phyloP scores from a whole-genome alignment of 192 early-diverging fungal genomes.

The Rhizoclosmatium globosum region DNA sequence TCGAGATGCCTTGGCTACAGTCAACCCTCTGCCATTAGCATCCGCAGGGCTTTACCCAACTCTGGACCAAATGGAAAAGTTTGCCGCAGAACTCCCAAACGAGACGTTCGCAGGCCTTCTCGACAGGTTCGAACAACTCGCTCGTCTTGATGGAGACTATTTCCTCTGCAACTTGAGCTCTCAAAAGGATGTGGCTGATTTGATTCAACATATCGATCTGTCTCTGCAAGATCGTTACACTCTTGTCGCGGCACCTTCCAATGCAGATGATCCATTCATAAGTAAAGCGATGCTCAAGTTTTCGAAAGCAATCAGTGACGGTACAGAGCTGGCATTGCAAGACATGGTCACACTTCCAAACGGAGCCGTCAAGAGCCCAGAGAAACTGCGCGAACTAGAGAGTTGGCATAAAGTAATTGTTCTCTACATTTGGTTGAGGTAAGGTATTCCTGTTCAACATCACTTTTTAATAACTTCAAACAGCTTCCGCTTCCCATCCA shows the following conservation, averaged over 20 bases:
- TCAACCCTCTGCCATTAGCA: slow-evolving; percentile 35
- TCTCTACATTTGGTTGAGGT: slow-evolving; percentile 87
- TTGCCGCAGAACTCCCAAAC: slow-evolving; percentile 73
- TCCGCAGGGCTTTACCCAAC: slow-evolving; percentile 79
- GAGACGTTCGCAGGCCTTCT: slow-evolving; percentile 69
- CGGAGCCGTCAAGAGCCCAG: slow-evolving; percentile 34
- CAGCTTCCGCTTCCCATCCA: slow-evolving; percentile 68
- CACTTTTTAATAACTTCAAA: slow-evolving; percentile 3
- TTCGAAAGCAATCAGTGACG: slow-evolving; percentile 45
- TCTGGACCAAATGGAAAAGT: slow-evolving; percentile 78
- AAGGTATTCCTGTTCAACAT: neutral
- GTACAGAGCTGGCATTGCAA: slow-evolving; percentile 54
- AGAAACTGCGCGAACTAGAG: slow-evolving; percentile 68
- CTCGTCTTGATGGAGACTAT: slow-evolving; percentile 71
- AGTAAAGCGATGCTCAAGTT: slow-evolving; percentile 26
- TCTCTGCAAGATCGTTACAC: slow-evolving; percentile 73
- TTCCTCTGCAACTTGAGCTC: slow-evolving; percentile 79
- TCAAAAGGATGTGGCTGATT: slow-evolving; percentile 69
- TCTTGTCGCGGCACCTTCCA: slow-evolving; percentile 73
- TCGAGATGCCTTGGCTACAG: slow-evolving; percentile 33
- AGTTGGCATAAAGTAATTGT: slow-evolving; percentile 78
- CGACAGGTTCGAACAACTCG: slow-evolving; percentile 76
- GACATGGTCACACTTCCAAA: slow-evolving; percentile 60
- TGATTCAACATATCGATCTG: slow-evolving; percentile 66
- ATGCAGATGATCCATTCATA: slow-evolving; percentile 43